Base-by-base conservation (phyloP, 1,284 basidiomycete genomes). In the Fomitopsis schrenkii region DNA sequence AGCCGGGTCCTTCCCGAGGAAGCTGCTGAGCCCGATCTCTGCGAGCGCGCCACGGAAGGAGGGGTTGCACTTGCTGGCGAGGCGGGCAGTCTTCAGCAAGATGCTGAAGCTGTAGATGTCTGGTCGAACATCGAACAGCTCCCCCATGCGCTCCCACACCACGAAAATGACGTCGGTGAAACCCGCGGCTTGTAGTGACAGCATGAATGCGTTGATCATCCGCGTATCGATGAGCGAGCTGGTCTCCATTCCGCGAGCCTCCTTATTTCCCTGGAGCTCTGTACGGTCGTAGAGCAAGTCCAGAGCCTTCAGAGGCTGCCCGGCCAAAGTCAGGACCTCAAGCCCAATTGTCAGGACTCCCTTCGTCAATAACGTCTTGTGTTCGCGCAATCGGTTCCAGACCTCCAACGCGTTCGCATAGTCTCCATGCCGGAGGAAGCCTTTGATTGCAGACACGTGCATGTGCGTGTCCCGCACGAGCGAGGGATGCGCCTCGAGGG, bases 91-190 rank as follows among this genome's bases (percentile, higher is more conserved):
- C 53, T 84, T 79, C 44, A 93, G 79, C 15, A 93, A 68, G 58
- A 87, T 78, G 45, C 79, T 77, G 59, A 93, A 78, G 35, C 86
- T 83, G 48, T 74, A 71, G 2, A 77, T 71, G 60, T 88, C 82
- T 0, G 87, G 88, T 1, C 73, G 67, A 0, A 87, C 75, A 8
- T 74, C 78, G 70, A 87, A 93, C 4, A 88, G 67, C 0, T 70
- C 61, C 1, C 75, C 74, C 74, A 90, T 80, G 17, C 81, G 68
- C 22, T 85, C 83, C 84, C 87, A 93, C 7, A 92, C 66, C 46
- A 75, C 75, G 68, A 87, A 88, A 2, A 87, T 79, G 2, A 80
- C 71, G 64, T 88, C 86, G 0, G 86, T 87, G 4, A 86, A 80
- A 15, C 77, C 75, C 17, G 77, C 75, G 26, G 77, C 78, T 30